Percentiles rank a stretch among this genome's conserved stretches.
Conservation (phyloP, 2,329 filamentous ascomycete genomes). For the Dactylellina parvicollis region DNA sequence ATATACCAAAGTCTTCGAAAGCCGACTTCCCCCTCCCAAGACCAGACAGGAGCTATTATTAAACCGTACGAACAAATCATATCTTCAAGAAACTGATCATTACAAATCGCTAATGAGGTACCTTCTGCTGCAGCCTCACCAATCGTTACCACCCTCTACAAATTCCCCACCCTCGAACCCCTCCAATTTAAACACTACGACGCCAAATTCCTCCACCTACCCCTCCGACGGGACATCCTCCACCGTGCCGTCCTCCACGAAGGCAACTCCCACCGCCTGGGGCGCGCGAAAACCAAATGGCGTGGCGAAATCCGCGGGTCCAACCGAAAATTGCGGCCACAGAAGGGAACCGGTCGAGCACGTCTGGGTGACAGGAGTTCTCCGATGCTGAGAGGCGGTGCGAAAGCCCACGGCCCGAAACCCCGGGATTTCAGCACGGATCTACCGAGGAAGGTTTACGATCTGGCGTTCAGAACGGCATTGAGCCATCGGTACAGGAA, state of each 20-base stretch:
- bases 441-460: slow-evolving; percentile 89
- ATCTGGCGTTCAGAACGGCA: slow-evolving; percentile 92
- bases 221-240: slow-evolving; percentile 87
- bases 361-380: slow-evolving; percentile 83
- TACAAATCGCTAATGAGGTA: neutral
- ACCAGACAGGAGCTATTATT: slow-evolving; percentile 33
- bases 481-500: slow-evolving; percentile 88
- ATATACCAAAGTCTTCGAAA: slow-evolving; percentile 42
- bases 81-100: neutral
- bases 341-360: slow-evolving; percentile 85
- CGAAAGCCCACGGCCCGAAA: slow-evolving; percentile 87
- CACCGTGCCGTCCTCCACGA: slow-evolving; percentile 93
- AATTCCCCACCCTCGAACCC: slow-evolving; percentile 89
- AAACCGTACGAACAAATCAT: slow-evolving; percentile 26
- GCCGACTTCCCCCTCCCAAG: slow-evolving; percentile 5
- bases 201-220: slow-evolving; percentile 82
- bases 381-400: slow-evolving; percentile 83
- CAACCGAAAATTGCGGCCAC: slow-evolving; percentile 79
- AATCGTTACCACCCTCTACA: slow-evolving; percentile 85
- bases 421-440: slow-evolving; percentile 88
- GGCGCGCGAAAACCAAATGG: slow-evolving; percentile 84
- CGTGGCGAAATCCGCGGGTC: slow-evolving; percentile 85
- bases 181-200: slow-evolving; percentile 79
- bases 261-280: slow-evolving; percentile 85
- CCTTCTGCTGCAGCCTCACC: slow-evolving; percentile 18